Evolutionary conservation across 306 rosid genomes (phyloP).

Genomic region (Vicia faba): DNA sequence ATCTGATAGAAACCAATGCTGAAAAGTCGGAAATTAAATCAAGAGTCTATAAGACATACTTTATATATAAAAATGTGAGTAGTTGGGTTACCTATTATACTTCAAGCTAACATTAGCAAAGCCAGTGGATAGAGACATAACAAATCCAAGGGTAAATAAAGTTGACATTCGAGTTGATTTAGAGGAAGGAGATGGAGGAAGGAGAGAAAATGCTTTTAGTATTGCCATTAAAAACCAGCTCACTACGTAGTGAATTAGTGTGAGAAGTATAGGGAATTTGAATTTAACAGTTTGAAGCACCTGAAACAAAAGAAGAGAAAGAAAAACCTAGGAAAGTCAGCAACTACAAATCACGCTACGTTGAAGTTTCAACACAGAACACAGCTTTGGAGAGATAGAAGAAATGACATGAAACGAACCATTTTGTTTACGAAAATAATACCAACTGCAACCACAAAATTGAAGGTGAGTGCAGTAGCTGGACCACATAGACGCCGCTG

Average conservation of each 20-base stretch:
- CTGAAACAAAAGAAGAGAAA: slow-evolving; percentile 47
- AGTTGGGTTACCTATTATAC: slow-evolving; percentile 69
- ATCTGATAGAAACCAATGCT: slow-evolving; percentile 97
- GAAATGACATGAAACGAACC: slow-evolving; percentile 55
- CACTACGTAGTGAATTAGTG: slow-evolving; percentile 77
- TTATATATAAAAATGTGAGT: slow-evolving; percentile 32
- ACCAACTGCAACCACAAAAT: slow-evolving; percentile 80
- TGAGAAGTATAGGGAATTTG: slow-evolving; percentile 80
- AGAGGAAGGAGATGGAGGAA: slow-evolving; percentile 75
- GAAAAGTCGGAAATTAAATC: slow-evolving; percentile 50
- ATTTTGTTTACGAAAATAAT: slow-evolving; percentile 85
- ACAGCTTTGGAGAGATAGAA: background rate
- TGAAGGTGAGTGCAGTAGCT: slow-evolving; percentile 76
- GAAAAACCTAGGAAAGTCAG: slow-evolving; percentile 23
- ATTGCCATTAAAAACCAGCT: slow-evolving; percentile 95
- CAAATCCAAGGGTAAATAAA: slow-evolving; percentile 78
- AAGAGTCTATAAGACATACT: slow-evolving; percentile 18
- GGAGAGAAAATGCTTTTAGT: slow-evolving; percentile 66
- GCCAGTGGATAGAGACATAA: slow-evolving; percentile 89
- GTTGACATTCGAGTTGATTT: slow-evolving; percentile 65
- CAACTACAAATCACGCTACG: slow-evolving; percentile 26
- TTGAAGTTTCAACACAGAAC: slow-evolving; percentile 10
- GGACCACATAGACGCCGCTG: slow-evolving; percentile 76
- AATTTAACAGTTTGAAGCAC: slow-evolving; percentile 77
- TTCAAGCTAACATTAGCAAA: slow-evolving; percentile 92